Conservation (phyloP, 2,329 filamentous ascomycete species). For the Akanthomyces dipterigenus region DNA sequence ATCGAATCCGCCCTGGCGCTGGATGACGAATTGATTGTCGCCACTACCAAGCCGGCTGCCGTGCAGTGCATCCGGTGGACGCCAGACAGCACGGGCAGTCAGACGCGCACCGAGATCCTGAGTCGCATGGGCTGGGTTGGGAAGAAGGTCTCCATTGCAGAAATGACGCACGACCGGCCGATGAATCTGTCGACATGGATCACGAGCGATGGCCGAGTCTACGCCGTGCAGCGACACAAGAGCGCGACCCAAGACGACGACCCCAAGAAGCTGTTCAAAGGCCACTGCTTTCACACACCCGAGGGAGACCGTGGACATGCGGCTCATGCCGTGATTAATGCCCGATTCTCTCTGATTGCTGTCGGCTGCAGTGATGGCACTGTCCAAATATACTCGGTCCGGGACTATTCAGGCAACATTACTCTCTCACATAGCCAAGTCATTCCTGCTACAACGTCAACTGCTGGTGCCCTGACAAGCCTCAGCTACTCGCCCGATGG, state of each 20-base stretch:
- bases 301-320: constrained; percentile 54
- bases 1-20: constrained; percentile 82
- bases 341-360: constrained; percentile 87
- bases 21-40: constrained; percentile 87
- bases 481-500: constrained; percentile 89
- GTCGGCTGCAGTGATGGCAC: constrained; percentile 74
- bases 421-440: constrained; percentile 74
- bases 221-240: constrained; percentile 74
- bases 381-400: constrained; percentile 83
- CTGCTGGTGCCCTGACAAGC: constrained; percentile 65
- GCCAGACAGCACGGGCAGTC: constrained; percentile 70
- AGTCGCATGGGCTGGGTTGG: constrained; percentile 81
- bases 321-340: constrained; percentile 77
- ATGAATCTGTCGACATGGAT: constrained; percentile 97
- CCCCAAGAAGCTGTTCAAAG: constrained; percentile 69
- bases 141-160: constrained; percentile 66
- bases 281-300: constrained; percentile 83
- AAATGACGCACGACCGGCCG: constrained; percentile 90
- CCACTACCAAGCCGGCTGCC: constrained; percentile 86
- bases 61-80: constrained; percentile 96
- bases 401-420: constrained; percentile 90
- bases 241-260: constrained; percentile 39
- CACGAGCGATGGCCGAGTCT: constrained; percentile 78
- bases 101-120: constrained; percentile 86
- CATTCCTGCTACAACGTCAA: constrained; percentile 58